phyloP scores from a whole-genome alignment of 2,329 filamentous ascomycete genomes.

The Fusarium subglutinans region DNA sequence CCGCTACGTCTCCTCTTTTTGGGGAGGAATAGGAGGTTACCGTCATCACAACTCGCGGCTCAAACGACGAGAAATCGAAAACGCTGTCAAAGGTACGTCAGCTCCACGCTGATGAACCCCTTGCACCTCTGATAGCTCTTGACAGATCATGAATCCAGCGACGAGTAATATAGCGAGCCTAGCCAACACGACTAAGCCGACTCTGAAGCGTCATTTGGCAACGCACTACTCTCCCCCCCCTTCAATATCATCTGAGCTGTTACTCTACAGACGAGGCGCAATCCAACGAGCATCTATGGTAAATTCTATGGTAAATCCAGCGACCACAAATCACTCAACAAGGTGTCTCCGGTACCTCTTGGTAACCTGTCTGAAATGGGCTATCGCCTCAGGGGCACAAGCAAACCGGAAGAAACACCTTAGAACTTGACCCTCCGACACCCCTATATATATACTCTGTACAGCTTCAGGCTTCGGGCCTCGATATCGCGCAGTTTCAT shows the following conservation, averaged over 20 bases:
- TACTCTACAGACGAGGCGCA: rapidly evolving
- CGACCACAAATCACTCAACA: rapidly evolving
- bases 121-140: rapidly evolving
- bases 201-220: rapidly evolving
- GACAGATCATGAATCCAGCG: neutral
- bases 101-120: rapidly evolving
- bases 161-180: rapidly evolving
- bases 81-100: neutral
- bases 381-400: rapidly evolving
- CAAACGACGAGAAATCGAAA: too few species aligned
- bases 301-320: rapidly evolving
- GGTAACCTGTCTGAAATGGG: rapidly evolving
- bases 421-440: rapidly evolving
- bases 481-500: rapidly evolving
- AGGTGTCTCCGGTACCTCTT: rapidly evolving
- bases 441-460: rapidly evolving
- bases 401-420: rapidly evolving
- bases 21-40: rapidly evolving
- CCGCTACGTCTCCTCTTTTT: rapidly evolving
- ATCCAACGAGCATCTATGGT: rapidly evolving
- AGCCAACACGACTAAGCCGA: rapidly evolving
- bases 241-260: too few species aligned
- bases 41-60: neutral
- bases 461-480: too few species aligned
- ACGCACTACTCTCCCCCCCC: rapidly evolving